Base-by-base conservation (phyloP, 371 early-diverging fungal genomes). In the Saksenaea oblongispora region DNA sequence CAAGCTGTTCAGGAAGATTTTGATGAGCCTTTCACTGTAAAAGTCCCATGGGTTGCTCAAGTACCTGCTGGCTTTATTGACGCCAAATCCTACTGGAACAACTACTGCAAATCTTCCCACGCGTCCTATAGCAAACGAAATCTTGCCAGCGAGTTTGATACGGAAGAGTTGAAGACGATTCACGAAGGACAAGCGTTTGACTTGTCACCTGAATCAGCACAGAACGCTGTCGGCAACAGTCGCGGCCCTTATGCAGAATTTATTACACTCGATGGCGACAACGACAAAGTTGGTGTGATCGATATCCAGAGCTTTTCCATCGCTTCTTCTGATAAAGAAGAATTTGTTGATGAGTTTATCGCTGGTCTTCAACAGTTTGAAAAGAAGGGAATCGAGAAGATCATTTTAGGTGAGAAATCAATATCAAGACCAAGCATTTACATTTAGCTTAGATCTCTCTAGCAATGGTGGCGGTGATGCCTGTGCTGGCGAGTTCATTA, bases 401-500 rank as follows among this genome's bases (percentile, higher is more conserved):
- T 82, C 27, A 82, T 82, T 55, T 42, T 82, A 26, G 74, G 65
- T 65, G 42, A 54, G 39, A 41, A 11, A 31, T 41, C 3, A 17
- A 28, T 2, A 7, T 59, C 18, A 31, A 8, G 13, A 26, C n/a
- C 22, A 36, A 15, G 8, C 13, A 14, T 34, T 58, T 2, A 37
- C 34, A 13, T 17, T 31, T 15, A 18, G 14, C 36, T 31, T 31
- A 61, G 75, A 82, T 57, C 70, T 82, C 10, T 82, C 82, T 5
- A 65, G 75, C 10, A 82, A 82, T 47, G 82, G 82, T 39, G 82
- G 82, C 22, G 82, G 82, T 39, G 82, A 82, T 66, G 82, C 82
- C 3, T 82, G 82, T 66, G 82, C 82, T 24, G 82, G 82, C 51
- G 82, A 82, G 61, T 82, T 76, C 47, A 60, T 82, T 24, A 82